These are phyloP conservation scores for Pulveroboletus sp. DNA, from an alignment of 768 basidiomycete species.

Conservation along the genomic window DNA sequence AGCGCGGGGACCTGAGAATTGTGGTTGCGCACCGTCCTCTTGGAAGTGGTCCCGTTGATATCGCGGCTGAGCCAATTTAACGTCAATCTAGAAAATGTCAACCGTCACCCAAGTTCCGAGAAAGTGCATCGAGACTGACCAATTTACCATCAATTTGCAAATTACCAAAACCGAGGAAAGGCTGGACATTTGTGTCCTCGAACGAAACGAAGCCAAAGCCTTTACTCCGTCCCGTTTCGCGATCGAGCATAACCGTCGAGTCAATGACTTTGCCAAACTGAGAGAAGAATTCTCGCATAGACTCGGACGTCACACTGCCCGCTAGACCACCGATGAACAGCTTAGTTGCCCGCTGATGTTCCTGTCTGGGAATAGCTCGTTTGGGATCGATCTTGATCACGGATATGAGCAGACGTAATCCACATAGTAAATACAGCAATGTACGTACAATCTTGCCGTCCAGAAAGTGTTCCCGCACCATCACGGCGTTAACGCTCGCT, in stretches of 20 bases:
- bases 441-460: constrained; percentile 93
- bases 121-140: constrained; percentile 46
- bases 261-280: constrained; percentile 96
- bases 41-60: constrained; percentile 70
- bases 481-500: constrained; percentile 90
- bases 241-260: constrained; percentile 98
- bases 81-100: constrained; percentile 72
- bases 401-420: constrained; percentile 18
- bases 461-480: constrained; percentile 91
- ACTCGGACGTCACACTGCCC: constrained; percentile 88
- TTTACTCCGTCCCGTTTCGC: constrained; percentile 91
- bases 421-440: constrained; percentile 22
- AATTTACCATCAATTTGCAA: constrained; percentile 93
- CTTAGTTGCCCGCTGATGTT: constrained; percentile 91
- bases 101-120: neutral
- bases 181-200: constrained; percentile 86
- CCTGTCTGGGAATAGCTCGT: constrained; percentile 94
- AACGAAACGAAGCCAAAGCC: constrained; percentile 99
- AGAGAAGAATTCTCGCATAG: constrained; percentile 89
- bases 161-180: constrained; percentile 84
- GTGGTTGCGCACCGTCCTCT: constrained; percentile 37
- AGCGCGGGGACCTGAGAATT: constrained; percentile 9
- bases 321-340: constrained; percentile 95
- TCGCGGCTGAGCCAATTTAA: constrained; percentile 93
- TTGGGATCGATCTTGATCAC: constrained; percentile 93